Evolutionary conservation across 495 filamentous ascomycete species (phyloP).

Genomic region (Penicillium herquei): DNA sequence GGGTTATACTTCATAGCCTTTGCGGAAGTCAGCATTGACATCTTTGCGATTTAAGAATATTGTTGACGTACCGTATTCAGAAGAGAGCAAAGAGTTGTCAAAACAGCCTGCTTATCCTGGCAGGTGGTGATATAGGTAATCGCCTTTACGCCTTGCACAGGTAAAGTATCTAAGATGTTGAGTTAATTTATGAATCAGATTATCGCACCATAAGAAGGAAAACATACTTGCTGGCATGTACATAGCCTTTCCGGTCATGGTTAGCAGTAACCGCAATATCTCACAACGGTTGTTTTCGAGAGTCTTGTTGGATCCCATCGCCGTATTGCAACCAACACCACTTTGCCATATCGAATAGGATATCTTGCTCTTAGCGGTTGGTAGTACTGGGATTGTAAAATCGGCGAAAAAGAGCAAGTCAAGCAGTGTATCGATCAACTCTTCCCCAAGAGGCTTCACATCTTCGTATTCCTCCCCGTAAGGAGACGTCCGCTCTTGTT

Average conservation of each 20-base stretch:
- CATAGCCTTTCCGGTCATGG: slow-evolving; percentile 85
- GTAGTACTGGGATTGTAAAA: slow-evolving; percentile 71
- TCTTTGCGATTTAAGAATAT: background rate
- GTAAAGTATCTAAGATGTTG: slow-evolving; percentile 62
- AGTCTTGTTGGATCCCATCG: slow-evolving; percentile 84
- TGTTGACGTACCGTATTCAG: slow-evolving; percentile 79
- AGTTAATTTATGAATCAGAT: slow-evolving; percentile 13
- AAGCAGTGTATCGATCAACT: slow-evolving; percentile 85
- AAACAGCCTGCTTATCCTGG: slow-evolving; percentile 85
- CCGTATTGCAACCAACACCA: slow-evolving; percentile 90
- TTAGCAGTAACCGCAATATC: slow-evolving; percentile 81
- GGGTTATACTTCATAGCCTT: slow-evolving; percentile 97
- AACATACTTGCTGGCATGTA: slow-evolving; percentile 77
- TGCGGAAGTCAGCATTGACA: slow-evolving; percentile 3
- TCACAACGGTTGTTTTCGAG: slow-evolving; percentile 91
- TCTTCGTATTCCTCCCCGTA: slow-evolving; percentile 68
- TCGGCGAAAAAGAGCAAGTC: slow-evolving; percentile 90
- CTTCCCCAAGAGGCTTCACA: slow-evolving; percentile 85
- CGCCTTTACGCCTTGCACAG: slow-evolving; percentile 80
- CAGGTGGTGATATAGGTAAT: slow-evolving; percentile 87
- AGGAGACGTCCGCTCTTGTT: slow-evolving; percentile 40
- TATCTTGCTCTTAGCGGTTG: slow-evolving; percentile 73
- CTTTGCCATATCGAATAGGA: slow-evolving; percentile 97
- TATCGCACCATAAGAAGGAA: background rate
- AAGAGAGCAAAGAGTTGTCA: slow-evolving; percentile 86